phyloP scores from a whole-genome alignment of 345 rosid species.

The Hypericum perforatum region DNA sequence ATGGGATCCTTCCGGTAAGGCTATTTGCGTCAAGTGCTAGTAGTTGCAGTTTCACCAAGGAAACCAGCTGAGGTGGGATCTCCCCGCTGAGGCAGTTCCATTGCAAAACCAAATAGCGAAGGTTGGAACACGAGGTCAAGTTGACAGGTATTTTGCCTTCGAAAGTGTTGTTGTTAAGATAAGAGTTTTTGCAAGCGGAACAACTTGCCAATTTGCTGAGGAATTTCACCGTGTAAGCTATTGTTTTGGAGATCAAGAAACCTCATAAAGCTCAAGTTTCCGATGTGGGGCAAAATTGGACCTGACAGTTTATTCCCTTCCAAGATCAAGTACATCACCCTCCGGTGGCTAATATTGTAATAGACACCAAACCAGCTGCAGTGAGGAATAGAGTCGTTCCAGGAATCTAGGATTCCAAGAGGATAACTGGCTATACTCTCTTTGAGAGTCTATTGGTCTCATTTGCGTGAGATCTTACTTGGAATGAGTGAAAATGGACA shows the following conservation, averaged over 20 bases:
- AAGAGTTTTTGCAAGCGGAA: too few species aligned
- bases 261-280: too few species aligned
- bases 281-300: too few species aligned
- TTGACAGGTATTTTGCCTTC: too few species aligned
- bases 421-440: neutral
- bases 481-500: neutral
- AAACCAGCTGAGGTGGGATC: neutral
- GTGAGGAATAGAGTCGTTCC: neutral
- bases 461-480: neutral
- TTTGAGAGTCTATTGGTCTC: neutral
- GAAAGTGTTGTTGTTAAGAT: too few species aligned
- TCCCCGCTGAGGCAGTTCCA: too few species aligned
- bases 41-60: neutral
- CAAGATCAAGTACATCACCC: neutral
- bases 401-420: neutral
- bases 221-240: too few species aligned
- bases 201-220: too few species aligned
- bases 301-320: neutral
- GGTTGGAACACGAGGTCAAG: too few species aligned
- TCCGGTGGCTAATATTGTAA: neutral
- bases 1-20: neutral
- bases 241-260: too few species aligned
- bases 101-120: too few species aligned
- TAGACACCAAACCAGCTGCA: slow-evolving; percentile 3
- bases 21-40: neutral